A percentile compares a stretch with the other conserved stretches of the same genome.
Evolutionary conservation across 805 yeast genomes (phyloP).

Genomic region (Wickerhamomyces alni): DNA sequence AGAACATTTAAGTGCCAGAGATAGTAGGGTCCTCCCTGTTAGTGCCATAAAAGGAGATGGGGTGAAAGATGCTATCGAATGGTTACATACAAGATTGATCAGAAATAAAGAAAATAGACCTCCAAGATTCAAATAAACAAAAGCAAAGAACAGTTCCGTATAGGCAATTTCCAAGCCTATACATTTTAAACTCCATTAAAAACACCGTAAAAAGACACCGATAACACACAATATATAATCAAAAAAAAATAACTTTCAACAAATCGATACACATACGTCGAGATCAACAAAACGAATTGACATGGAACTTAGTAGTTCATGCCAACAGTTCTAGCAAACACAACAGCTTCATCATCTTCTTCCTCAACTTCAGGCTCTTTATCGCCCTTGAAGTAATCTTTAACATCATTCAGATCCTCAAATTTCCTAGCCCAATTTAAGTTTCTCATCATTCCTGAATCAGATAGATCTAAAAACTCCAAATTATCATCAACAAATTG

Average conservation of each 20-base stretch:
- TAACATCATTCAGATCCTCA: constrained; percentile 7
- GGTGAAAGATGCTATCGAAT: constrained; percentile 78
- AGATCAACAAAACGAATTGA: neutral
- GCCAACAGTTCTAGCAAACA: constrained; percentile 16
- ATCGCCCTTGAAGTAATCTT: constrained; percentile 13
- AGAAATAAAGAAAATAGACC: constrained; percentile 34
- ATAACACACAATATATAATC: too few species aligned
- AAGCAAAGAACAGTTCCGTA: neutral
- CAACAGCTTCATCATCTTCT: constrained; percentile 3
- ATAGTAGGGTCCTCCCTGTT: constrained; percentile 82
- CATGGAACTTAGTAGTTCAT: constrained; percentile 15
- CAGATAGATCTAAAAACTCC: constrained; percentile 32
- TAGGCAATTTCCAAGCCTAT: neutral
- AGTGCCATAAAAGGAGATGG: constrained; percentile 81
- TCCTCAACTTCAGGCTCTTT: constrained; percentile 8
- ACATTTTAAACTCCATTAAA: neutral
- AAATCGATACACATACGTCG: neutral
- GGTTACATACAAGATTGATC: constrained; percentile 72
- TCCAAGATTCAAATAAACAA: constrained; percentile 25
- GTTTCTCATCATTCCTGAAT: constrained; percentile 44
- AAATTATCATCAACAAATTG: constrained; percentile 12
- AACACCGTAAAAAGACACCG: constrained; percentile 1
- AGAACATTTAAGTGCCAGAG: constrained; percentile 82
- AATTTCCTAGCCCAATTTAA: constrained; percentile 37
- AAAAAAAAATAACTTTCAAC: too few species aligned